These are phyloP conservation scores for Albugo candida DNA, from an alignment of 352 stramenopile genomes.

Conservation along the genomic window DNA sequence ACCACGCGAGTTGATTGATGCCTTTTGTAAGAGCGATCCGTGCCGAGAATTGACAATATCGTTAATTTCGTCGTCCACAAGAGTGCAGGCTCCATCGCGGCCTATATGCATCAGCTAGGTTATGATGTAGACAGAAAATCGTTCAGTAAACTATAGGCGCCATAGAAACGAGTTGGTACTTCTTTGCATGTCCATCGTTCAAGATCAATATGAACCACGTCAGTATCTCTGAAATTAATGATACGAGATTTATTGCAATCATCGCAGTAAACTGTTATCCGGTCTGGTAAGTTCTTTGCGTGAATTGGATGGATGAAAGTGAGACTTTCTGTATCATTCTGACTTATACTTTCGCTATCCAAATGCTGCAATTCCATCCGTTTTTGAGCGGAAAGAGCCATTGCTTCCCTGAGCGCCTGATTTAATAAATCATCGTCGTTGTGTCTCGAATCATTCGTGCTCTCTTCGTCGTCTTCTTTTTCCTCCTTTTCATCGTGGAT, in stretches of 20 bases:
- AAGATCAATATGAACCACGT: slow-evolving; percentile 8
- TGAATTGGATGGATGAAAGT: slow-evolving; percentile 11
- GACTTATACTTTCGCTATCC: neutral
- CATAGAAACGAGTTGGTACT: neutral
- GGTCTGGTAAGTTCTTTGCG: slow-evolving; percentile 31
- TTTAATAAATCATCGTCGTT: slow-evolving; percentile 6
- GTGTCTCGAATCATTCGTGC: neutral
- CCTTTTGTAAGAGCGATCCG: slow-evolving; percentile 21
- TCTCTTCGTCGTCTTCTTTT: neutral
- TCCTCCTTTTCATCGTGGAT: neutral
- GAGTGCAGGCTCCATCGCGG: slow-evolving; percentile 21
- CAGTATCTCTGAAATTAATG: slow-evolving; percentile 14
- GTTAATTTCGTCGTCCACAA: slow-evolving; percentile 50
- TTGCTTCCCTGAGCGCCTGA: slow-evolving; percentile 11
- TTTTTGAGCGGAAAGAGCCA: slow-evolving; percentile 28
- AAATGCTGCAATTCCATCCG: slow-evolving; percentile 16
- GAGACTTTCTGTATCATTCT: slow-evolving; percentile 1
- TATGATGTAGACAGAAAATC: neutral
- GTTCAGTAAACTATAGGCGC: neutral
- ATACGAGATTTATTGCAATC: slow-evolving; percentile 63
- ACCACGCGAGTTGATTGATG: slow-evolving; percentile 24
- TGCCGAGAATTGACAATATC: slow-evolving; percentile 31
- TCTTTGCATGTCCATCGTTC: slow-evolving; percentile 36
- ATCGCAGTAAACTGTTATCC: slow-evolving; percentile 63
- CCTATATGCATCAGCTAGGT: slow-evolving; percentile 13